phyloP scores from a whole-genome alignment of 441 rosid species.

The Adansonia madagascariensis region DNA sequence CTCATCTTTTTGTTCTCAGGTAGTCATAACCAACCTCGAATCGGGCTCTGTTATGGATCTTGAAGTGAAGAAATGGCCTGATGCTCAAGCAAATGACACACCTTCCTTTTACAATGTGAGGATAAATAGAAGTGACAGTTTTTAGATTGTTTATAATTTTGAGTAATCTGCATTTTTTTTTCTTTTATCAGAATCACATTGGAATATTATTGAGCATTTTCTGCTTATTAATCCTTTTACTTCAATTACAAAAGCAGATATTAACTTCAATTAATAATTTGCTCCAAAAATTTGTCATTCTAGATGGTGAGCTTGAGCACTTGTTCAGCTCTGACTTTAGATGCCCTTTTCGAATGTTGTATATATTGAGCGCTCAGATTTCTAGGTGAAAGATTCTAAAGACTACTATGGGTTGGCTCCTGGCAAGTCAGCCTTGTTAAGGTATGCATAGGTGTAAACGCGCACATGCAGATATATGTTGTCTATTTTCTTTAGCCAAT shows the following conservation, averaged over 20 bases:
- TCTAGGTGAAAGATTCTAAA: too few relatives aligned
- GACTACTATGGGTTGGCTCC: too few relatives aligned
- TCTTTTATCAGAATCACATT: not conserved
- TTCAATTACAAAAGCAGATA: not conserved
- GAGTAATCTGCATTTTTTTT: not conserved
- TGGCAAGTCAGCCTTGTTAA: too few relatives aligned
- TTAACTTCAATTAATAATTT: not conserved
- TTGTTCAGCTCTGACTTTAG: slow-evolving; percentile 36
- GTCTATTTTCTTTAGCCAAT: too few relatives aligned
- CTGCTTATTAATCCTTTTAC: not conserved
- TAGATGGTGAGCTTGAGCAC: not conserved
- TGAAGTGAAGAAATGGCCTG: slow-evolving; percentile 95
- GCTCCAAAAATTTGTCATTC: not conserved
- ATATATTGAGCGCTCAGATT: too few relatives aligned
- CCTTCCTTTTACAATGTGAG: slow-evolving; percentile 82
- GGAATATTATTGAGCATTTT: not conserved
- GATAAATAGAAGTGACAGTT: not conserved
- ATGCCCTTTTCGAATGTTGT: too few relatives aligned
- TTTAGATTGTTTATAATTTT: not conserved
- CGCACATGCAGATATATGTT: too few relatives aligned
- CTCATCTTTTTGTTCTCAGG: slow-evolving; percentile 40
- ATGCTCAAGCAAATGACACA: slow-evolving; percentile 68
- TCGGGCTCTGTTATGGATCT: slow-evolving; percentile 58
- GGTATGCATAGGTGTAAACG: too few relatives aligned
- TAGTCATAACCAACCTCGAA: slow-evolving; percentile 78